Conservation (phyloP, 1,284 basidiomycete species). For the Tilletiopsis washingtonensis region DNA sequence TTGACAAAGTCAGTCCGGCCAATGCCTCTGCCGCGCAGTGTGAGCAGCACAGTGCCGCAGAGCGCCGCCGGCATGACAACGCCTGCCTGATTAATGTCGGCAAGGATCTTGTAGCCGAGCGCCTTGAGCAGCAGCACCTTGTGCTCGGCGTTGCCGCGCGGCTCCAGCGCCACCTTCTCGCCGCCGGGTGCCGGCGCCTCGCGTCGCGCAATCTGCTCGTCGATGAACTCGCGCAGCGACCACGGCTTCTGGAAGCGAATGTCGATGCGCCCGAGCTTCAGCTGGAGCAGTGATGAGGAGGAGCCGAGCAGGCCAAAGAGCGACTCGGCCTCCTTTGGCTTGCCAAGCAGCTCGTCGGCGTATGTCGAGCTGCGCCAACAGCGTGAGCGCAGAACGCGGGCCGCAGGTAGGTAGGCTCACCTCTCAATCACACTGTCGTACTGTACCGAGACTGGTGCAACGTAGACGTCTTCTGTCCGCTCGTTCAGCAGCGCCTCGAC, state of each 20-base stretch:
- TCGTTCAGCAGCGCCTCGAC: slow-evolving; percentile 43
- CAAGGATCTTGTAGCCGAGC: slow-evolving; percentile 46
- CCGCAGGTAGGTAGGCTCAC: no score
- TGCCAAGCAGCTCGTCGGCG: slow-evolving; percentile 47
- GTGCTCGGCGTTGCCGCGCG: slow-evolving; percentile 22
- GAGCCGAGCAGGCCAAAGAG: slow-evolving; percentile 45
- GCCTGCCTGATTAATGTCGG: slow-evolving; percentile 48
- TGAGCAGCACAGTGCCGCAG: slow-evolving; percentile 47
- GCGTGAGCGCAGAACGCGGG: no score
- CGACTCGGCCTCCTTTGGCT: slow-evolving; percentile 49
- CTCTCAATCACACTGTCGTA: slow-evolving; percentile 49
- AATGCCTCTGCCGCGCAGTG: slow-evolving; percentile 46
- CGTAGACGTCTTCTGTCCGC: slow-evolving; percentile 45
- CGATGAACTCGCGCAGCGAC: slow-evolving; percentile 44
- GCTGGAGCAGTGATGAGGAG: slow-evolving; percentile 41
- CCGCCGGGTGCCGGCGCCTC: slow-evolving; percentile 15
- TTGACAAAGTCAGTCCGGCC: slow-evolving; percentile 45
- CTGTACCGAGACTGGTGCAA: slow-evolving; percentile 48
- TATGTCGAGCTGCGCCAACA: no score
- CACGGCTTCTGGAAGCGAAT: slow-evolving; percentile 49
- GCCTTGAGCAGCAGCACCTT: slow-evolving; percentile 43
- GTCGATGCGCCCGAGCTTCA: slow-evolving; percentile 48
- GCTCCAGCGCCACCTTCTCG: slow-evolving; percentile 24
- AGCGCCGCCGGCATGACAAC: slow-evolving; percentile 49
- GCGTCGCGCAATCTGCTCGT: slow-evolving; percentile 35